Evolutionary conservation across 2,329 filamentous ascomycete genomes (phyloP).

Genomic region (Metarhizium sp.): DNA sequence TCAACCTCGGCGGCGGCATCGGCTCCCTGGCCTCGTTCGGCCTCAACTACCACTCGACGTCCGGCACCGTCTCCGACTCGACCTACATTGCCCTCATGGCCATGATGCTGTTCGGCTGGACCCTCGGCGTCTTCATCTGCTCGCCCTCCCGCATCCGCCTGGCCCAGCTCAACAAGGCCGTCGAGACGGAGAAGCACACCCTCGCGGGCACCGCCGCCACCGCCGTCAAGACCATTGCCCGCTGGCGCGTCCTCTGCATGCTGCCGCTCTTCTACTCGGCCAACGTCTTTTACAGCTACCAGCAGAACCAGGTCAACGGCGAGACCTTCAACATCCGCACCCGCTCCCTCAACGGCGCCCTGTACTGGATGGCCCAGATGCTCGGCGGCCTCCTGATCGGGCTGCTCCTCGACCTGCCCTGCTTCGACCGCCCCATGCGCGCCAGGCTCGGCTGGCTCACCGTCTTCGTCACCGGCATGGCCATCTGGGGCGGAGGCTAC

Average conservation of each 20-base stretch:
- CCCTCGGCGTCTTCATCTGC: slow-evolving; percentile 36
- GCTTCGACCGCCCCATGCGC: slow-evolving; percentile 32
- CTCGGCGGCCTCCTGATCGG: slow-evolving; percentile 39
- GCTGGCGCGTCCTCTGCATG: slow-evolving; percentile 37
- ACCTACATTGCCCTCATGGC: slow-evolving; percentile 41
- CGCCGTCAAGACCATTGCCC: slow-evolving; percentile 26
- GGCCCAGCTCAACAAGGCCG: slow-evolving; percentile 24
- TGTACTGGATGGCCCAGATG: slow-evolving; percentile 49
- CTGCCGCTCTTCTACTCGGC: slow-evolving; percentile 44
- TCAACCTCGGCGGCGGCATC: slow-evolving; percentile 36
- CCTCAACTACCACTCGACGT: slow-evolving; percentile 30
- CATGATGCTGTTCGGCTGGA: slow-evolving; percentile 40
- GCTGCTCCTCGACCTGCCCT: slow-evolving; percentile 30
- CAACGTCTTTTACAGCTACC: slow-evolving; percentile 47
- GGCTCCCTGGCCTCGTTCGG: slow-evolving; percentile 26
- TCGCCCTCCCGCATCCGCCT: slow-evolving; percentile 32
- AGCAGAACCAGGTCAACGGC: slow-evolving; percentile 45
- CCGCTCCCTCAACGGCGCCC: slow-evolving; percentile 40
- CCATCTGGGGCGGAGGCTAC: slow-evolving; percentile 53
- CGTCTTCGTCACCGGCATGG: slow-evolving; percentile 39
- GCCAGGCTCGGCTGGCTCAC: slow-evolving; percentile 36
- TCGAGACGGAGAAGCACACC: slow-evolving; percentile 30
- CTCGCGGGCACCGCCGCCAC: slow-evolving; percentile 24
- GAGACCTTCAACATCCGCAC: slow-evolving; percentile 44
- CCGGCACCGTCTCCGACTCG: slow-evolving; percentile 34